These are phyloP conservation scores for Spongospora subterranea DNA, from an alignment of 208 protist species.

Conservation along the genomic window DNA sequence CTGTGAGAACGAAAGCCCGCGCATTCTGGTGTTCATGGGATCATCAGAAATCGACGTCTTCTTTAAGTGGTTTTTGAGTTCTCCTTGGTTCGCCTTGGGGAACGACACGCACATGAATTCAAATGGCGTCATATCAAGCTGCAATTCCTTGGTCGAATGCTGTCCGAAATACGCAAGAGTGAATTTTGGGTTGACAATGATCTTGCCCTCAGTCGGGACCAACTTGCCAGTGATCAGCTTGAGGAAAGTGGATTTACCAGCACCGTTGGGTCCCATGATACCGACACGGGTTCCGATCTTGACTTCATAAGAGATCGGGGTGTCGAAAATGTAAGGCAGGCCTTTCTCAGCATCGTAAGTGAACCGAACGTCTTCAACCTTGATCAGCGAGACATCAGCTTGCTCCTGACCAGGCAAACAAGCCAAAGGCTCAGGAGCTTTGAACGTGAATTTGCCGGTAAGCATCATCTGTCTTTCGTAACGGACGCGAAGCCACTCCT, in stretches of 20 bases:
- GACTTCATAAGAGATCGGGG: background rate
- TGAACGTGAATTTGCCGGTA: background rate
- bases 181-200: background rate
- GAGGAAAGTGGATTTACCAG: slow-evolving; percentile 59
- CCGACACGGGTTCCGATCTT: background rate
- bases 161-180: slow-evolving; percentile 35
- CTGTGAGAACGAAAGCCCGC: slow-evolving; percentile 39
- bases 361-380: slow-evolving; percentile 18
- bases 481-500: background rate
- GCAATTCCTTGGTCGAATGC: slow-evolving; percentile 53
- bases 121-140: slow-evolving; percentile 59
- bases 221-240: slow-evolving; percentile 51
- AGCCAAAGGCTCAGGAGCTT: background rate
- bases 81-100: slow-evolving; percentile 17
- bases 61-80: slow-evolving; percentile 58
- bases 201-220: background rate
- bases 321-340: background rate
- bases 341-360: slow-evolving; percentile 11
- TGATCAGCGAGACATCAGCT: slow-evolving; percentile 49
- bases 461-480: slow-evolving; percentile 45
- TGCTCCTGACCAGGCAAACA: background rate
- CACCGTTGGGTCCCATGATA: slow-evolving; percentile 57
- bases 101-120: slow-evolving; percentile 56
- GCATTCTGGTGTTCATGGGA: slow-evolving; percentile 47
- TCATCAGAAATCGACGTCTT: slow-evolving; percentile 58